Evolutionary conservation across 208 protist genomes (phyloP).

Genomic region (Hexamita inflata): DNA sequence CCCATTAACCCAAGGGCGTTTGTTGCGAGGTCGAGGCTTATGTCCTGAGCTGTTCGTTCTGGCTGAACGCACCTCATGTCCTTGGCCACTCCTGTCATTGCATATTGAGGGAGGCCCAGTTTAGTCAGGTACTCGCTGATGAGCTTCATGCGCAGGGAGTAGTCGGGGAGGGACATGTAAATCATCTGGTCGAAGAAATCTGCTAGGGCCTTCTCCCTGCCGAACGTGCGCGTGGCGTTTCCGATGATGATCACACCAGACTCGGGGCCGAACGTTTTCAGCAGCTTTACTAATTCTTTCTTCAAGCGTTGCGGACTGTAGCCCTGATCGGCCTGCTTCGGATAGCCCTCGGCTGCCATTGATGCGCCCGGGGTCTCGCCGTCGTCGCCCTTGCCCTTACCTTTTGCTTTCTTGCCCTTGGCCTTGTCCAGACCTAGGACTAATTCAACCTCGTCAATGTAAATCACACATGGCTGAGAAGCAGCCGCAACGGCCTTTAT

Average conservation of each 20-base stretch:
- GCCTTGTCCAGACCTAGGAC: not conserved
- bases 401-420: slow-evolving; percentile 17
- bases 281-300: slow-evolving; percentile 2
- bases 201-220: slow-evolving; percentile 9
- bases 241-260: not conserved
- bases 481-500: not conserved
- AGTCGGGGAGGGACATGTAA: slow-evolving; percentile 11
- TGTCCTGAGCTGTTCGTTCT: not conserved
- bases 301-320: not conserved
- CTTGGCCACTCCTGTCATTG: not conserved
- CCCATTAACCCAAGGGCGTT: slow-evolving; percentile 1
- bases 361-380: not conserved
- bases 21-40: not conserved
- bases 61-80: not conserved
- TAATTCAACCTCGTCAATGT: slow-evolving; percentile 10
- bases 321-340: not conserved
- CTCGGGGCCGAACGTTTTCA: not conserved
- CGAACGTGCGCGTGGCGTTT: slow-evolving; percentile 6
- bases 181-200: slow-evolving; percentile 4
- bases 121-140: not conserved
- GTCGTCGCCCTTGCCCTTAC: slow-evolving; percentile 20
- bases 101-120: not conserved
- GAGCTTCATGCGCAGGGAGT: not conserved
- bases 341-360: slow-evolving; percentile 11
- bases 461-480: not conserved